Base-by-base conservation (phyloP, 192 early-diverging fungal genomes). In the Umbelopsis ramanniana region DNA sequence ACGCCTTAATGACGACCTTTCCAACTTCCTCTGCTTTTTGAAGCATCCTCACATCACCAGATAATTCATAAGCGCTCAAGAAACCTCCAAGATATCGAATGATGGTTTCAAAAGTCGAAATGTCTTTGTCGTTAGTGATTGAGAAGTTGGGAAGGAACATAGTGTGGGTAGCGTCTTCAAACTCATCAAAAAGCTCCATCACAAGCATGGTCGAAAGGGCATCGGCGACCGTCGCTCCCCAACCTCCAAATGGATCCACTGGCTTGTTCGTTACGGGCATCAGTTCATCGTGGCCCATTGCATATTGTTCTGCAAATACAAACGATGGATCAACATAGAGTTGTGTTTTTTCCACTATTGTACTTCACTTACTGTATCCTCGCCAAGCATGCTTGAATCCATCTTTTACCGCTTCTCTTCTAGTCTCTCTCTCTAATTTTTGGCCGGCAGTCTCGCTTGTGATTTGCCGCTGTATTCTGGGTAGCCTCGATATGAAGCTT, bases 131-230 rank as follows among this genome's bases (percentile, higher is more conserved):
- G 0, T 46, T 54, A 1, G 76, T 74, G 45, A 81, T 70, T 22
- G 53, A 76, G 78, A 93, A 91, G 50, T 87, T 76, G 21, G 94
- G 82, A 0, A 88, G 87, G 9, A 38, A n/a, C 10, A 74, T 69
- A 10, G 37, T 19, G 2, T 52, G 37, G 10, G 69, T n/a, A 8
- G 53, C 53, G 54, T 87, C 79, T n/a, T 88, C 80, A 79, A 93
- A 96, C 72, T 96, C 93, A 33, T 89, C 79, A 55, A 84, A 79
- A 17, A 97, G 81, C 43, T 86, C 92, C 93, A 95, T 93, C 46
- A 97, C 86, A 35, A 89, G 86, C 57, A 96, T 83, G 0, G 96
- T 96, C 67, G 94, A 93, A 21, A 97, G 80, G 10, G 92, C 78
- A 72, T 97, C 96, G 57, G 96, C 82, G 35, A 95, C 85, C 0